Evolutionary conservation across 176 grass and related monocot genomes (phyloP).

Genomic region (Zea luxurians): DNA sequence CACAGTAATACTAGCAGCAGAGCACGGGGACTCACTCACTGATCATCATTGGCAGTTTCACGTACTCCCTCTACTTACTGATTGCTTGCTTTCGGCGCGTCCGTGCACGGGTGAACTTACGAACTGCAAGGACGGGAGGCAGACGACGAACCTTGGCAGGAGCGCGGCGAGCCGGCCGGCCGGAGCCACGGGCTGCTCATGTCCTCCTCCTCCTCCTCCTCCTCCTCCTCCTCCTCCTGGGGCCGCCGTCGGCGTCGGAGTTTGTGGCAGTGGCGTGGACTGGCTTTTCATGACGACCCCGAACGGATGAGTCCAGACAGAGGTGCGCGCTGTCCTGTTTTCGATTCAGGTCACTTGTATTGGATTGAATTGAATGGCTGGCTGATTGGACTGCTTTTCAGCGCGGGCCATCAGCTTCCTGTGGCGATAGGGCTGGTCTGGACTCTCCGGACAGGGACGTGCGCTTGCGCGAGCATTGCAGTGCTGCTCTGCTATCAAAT

Average conservation of each 20-base stretch:
- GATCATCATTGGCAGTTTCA: not conserved
- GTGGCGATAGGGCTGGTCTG: not conserved
- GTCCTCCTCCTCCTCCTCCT: not conserved
- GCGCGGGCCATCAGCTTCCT: not conserved
- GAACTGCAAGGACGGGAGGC: too few species aligned
- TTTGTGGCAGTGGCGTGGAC: not conserved
- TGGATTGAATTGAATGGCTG: too few species aligned
- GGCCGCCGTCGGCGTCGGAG: not conserved
- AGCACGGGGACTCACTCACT: not conserved
- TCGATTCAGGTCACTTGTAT: not conserved
- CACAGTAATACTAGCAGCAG: too few species aligned
- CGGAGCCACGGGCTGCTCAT: not conserved
- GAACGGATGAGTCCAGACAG: not conserved
- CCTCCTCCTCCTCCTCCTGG: not conserved
- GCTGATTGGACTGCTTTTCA: not conserved
- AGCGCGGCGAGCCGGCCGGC: not conserved
- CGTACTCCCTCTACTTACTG: not conserved
- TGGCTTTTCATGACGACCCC: not conserved
- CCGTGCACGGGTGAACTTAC: not conserved
- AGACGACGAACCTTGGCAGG: conserved; percentile 5
- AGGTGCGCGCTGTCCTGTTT: not conserved
- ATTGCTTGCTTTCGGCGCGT: not conserved
- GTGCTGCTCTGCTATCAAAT: not conserved
- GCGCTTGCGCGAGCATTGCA: not conserved
- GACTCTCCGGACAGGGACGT: not conserved